Base-by-base conservation (phyloP, 192 early-diverging fungal species). In the Chytriomyces confervae region DNA sequence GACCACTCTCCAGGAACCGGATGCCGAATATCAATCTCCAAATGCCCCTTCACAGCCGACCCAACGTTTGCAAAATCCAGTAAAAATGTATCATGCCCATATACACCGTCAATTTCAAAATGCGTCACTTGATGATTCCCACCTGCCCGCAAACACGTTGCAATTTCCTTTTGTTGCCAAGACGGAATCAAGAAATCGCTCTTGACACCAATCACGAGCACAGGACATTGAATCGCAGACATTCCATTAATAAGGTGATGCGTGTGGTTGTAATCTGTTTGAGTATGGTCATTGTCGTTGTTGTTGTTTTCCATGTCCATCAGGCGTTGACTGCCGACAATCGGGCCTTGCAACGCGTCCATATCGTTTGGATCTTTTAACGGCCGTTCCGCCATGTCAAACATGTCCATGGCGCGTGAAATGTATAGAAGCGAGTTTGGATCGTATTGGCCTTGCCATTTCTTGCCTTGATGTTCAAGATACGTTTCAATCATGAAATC, bases 401-500 rank as follows among this genome's bases (percentile, higher is more conserved):
- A 99, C 91, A 99, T 89, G 75, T 99, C 97, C 97, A 99, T 36
- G 36, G 36, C 36, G 36, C 36, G 36, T 2, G 36, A 36, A 36
- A 36, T 36, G 36, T 36, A 36, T 13, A 99, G 78, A 18, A 97
- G 83, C 6, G 95, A 96, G 79, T 97, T 97, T 57, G 96, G 87
- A 80, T 98, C 97, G 83, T 97, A 99, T 81, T 95, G 90, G 72
- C 95, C 75, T 70, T 94, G 96, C 81, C 95, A 98, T 44, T 91
- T 85, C 79, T 98, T 96, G 66, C 97, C 96, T 86, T 96, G 57
- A 81, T 98, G 95, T 81, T 99, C 95, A 51, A 99, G 79, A 76
- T 99, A 99, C 7, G 93, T 95, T 82, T 99, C 97, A 73, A 99
- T 97, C 72, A 95, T 75, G 80, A 96, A 97, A 77, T 99, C 97